Base-by-base conservation (phyloP, 2,329 filamentous ascomycete genomes). In the Intubia oerlemansii region DNA sequence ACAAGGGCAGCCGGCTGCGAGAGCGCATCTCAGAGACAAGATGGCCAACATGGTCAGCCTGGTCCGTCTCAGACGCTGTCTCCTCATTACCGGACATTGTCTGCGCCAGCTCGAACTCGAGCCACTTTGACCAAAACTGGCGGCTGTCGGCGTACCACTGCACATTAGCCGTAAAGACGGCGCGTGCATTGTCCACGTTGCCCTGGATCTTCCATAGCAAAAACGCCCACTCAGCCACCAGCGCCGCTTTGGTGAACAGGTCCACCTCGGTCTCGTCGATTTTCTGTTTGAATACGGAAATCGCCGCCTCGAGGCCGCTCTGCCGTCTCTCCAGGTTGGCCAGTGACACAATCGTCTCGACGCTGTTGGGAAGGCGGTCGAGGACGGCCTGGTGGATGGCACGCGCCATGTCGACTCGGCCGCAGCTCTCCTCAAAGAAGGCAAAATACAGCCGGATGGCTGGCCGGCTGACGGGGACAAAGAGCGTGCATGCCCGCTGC, bases 181-280 rank as follows among this genome's bases (percentile, higher is more conserved):
- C 66, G 17, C 88, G 76, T 22, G 84, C 84, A 42, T 85, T 80
- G 8, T 80, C 73, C 1, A 69, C 58, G 0, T 72, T 74, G 11
- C 79, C 78, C 54, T 85, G 84, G 45, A 75, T 67, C 51, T 82
- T 88, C 80, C 81, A 93, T 24, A 92, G 46, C 31, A 95, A 57
- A 16, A 66, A 62, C 2, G 85, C 85, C 77, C 82, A 91, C 43
- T 92, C 80, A 0, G 78, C 78, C 23, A 90, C 78, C 17, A 95
- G 59, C 2, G 79, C 73, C 7, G 84, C 84, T 49, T 91, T 92
- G 29, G 80, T 74, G 40, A 76, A 77, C 30, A 77, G 59, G 38
- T 82, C 74, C 29, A 76, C 70, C 9, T 69, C 57, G 1, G 69
- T 60, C 3, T 68, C 67, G 38, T 84, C 74, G 37, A 93, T 75